These are phyloP conservation scores for Casuarina cunninghamiana DNA, from an alignment of 306 rosid species.

Conservation along the genomic window DNA sequence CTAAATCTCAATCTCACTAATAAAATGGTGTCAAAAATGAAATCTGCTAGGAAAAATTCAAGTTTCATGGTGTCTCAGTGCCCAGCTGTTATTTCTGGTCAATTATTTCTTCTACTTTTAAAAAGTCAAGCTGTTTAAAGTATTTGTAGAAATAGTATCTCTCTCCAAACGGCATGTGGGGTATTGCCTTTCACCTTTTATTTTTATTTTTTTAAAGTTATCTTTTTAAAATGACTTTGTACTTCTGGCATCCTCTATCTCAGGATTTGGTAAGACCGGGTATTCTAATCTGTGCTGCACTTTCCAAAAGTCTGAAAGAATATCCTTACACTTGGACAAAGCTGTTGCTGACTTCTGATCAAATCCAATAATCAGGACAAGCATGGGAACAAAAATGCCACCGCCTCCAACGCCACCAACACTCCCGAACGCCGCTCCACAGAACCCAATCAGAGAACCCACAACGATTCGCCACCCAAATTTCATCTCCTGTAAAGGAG, in stretches of 20 bases:
- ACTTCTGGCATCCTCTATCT: background rate
- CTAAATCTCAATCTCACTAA: no score
- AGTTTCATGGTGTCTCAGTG: background rate
- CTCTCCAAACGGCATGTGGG: background rate
- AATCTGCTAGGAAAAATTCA: background rate
- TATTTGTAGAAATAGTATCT: background rate
- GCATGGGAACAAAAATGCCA: constrained; percentile 98
- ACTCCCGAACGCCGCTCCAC: constrained; percentile 95
- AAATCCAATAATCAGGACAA: constrained; percentile 78
- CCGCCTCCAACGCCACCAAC: constrained; percentile 99
- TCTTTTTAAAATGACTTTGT: background rate
- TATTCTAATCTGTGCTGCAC: background rate
- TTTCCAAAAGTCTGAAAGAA: background rate
- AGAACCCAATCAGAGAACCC: constrained; percentile 71
- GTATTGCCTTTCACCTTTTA: background rate
- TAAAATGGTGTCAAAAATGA: background rate
- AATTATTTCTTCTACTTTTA: background rate
- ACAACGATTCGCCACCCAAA: constrained; percentile 81
- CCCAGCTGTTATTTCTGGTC: background rate
- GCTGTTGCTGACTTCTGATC: constrained; percentile 94
- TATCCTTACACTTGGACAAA: constrained; percentile 76
- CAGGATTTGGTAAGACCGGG: background rate
- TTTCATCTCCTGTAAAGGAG: constrained; percentile 61
- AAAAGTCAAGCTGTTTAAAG: background rate
- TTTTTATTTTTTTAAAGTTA: background rate